Percentiles rank a stretch among this genome's conserved stretches.
phyloP scores from a whole-genome alignment of 1,139 yeast species.

The Yamadazyma buinensis region DNA sequence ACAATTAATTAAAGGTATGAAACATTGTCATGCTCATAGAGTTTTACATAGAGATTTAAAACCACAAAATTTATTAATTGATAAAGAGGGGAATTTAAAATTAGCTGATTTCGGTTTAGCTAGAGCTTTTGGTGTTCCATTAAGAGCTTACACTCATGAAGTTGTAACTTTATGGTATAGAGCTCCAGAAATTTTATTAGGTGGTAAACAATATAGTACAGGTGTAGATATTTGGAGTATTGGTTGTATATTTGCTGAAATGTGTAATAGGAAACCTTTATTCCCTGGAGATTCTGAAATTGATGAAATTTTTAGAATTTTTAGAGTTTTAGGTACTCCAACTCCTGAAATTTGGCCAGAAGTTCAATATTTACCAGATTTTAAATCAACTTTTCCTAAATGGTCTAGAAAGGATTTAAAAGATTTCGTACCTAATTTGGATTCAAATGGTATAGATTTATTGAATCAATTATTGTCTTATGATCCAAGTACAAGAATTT shows the following conservation, averaged over 20 bases:
- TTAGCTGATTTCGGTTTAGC: conserved; percentile 98
- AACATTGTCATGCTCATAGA: conserved; percentile 93
- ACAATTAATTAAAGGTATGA: conserved; percentile 88
- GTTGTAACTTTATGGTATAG: conserved; percentile 98
- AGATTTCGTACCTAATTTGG: conserved; percentile 75
- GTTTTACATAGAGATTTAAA: conserved; percentile 94
- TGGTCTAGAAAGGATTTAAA: conserved; percentile 78
- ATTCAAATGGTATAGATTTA: conserved; percentile 77
- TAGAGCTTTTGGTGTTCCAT: conserved; percentile 94
- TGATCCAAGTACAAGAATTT: conserved; percentile 91
- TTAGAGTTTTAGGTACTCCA: conserved; percentile 92
- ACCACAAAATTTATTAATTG: conserved; percentile 91
- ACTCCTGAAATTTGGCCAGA: conserved; percentile 96
- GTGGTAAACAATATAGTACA: conserved; percentile 96
- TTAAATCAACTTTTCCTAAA: conserved; percentile 92
- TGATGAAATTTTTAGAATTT: conserved; percentile 94
- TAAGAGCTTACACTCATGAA: conserved; percentile 95
- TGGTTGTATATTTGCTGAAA: conserved; percentile 97
- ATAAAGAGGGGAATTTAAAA: conserved; percentile 92
- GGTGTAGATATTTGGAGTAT: conserved; percentile 99
- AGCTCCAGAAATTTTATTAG: conserved; percentile 92
- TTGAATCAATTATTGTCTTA: conserved; percentile 76
- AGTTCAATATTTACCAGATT: conserved; percentile 88
- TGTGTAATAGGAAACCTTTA: conserved; percentile 93
- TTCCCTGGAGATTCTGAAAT: conserved; percentile 98